Evolutionary conservation across 140 eudicot species (phyloP), one percentile per base, ranked within the genome.

Genomic region (Bidens hawaiensis): DNA sequence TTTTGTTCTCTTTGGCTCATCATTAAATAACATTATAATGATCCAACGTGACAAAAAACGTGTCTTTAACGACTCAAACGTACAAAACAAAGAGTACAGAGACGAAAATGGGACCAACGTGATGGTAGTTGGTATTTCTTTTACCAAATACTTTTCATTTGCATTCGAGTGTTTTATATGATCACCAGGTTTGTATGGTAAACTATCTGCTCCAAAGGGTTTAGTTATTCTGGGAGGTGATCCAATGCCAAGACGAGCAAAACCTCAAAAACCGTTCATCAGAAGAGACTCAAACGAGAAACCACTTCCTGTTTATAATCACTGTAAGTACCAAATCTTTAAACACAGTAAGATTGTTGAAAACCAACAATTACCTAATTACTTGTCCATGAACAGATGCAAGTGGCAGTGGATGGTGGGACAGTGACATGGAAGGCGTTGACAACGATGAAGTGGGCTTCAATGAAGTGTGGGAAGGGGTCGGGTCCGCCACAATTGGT

Each of bases 401-500:
- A 55, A 81, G 82, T 68, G 99, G 97, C 6, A 76, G 93, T 31
- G 97, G 97, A 31, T 85, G 90, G 87, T 88, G 99, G 99, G 90
- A 93, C 60, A 60, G 71, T 47, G 79, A 83, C 64, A 85, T 83
- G 96, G 99, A 78, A 85, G 99, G 99, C 12, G 79, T 93, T 15
- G 99, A 85, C 74, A 81, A 65, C 13, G 99, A 88, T 27, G 95
- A 79, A 77, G 97, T 93, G 10, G 97, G 97, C 0, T 65, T 65
- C 81, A 73, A 62, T 34, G 97, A 93, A 40, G 81, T 76, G 41
- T 93, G 97, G 99, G 97, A 93, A 67, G 99, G 99, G 9, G 77
- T 88, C 42, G 96, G 96, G 17, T 74, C 90, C 0, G 78, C 95
- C 14, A 93, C 96, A 27, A 65, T 93, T 28, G 99, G 99, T 15